Evolutionary conservation across 768 basidiomycete genomes (phyloP), one percentile per base, ranked within the genome.

Genomic region (Suillus placidus): DNA sequence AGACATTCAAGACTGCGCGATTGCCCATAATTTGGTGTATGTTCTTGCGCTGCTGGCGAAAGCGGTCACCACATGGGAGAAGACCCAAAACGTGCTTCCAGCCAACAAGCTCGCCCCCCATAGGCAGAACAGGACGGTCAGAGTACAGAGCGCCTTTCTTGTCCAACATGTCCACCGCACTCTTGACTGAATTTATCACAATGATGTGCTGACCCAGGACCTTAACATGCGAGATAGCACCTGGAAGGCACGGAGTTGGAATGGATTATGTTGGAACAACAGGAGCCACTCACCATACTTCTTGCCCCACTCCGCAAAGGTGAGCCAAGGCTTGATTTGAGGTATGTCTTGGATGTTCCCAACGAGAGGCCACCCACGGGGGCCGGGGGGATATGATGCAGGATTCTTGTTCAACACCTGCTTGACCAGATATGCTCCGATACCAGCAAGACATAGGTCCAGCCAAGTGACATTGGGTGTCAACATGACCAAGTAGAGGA

Each of bases 141-240:
- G 88, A 89, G 73, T 89, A 90, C 47, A 85, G 82, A 35, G 84
- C 78, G 66, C 86, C 87, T 70, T 88, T 87, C 76, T 87, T 88
- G 74, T 90, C 87, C 58, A 89, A 79, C 77, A 90, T 81, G 60
- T 88, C 86, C 66, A 78, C 58, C 23, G 86, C 86, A 23, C 78
- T 71, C 71, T 81, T 79, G 35, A 79, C 79, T 10, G 82, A 84
- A 70, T 87, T 88, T 35, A 89, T 67, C 58, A 89, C 75, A 54
- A 89, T 73, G 38, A 89, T 73, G 47, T 86, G 80, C 66, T 88
- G 87, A 2, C 87, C 87, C 7, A 90, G 77, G 14, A 88, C 77
- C 34, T 84, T 87, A 2, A 83, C 81, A 58, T 87, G 88, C 67
- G 82, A 82, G 23, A 90, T 87, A 64, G 85, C 85, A 49, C 88